Base-by-base conservation (phyloP, 2,329 filamentous ascomycete species). In the Tolypocladium capitatum region DNA sequence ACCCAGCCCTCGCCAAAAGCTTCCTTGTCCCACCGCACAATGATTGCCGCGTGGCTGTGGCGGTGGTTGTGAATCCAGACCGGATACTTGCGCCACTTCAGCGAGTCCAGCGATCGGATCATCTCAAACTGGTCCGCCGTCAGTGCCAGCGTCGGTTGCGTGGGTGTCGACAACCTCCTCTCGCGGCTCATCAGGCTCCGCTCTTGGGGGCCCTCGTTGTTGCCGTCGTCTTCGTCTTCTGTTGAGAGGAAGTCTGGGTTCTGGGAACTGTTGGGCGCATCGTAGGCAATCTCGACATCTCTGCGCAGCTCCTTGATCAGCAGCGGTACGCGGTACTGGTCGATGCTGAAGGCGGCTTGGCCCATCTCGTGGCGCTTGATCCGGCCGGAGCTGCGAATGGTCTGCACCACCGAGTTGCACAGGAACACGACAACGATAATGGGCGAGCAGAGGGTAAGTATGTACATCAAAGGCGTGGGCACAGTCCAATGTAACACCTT, bases 1-100 rank as follows among this genome's bases (percentile, higher is more conserved):
- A 86, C 62, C 58, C 75, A 78, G 0, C 91, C 91, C 65, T 97
- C 90, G 2, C 75, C 71, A 56, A 89, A 94, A 1, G 65, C 68
- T 46, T 74, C 69, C 60, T 79, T 81, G 35, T 84, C 78, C 49
- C 72, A 78, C 34, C 91, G 77, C 33, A 94, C 81, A 53, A 97
- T 86, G 43, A 97, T 94, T 3, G 90, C 90, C 0, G 90, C 91
- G 64, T 97, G 91, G 50, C 79, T 86, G 61, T 95, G 87, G n/a
- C 73, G 68, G 47, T 80, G 75, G 6, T 89, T 84, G 53, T 84
- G 83, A 35, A 92, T 90, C 66, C 84, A 82, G 4, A 90, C 78
- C 1, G 75, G 78, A 53, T 78, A 82, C 61, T 83, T 84, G 43
- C 73, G 70, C 75, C 78, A 83, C 5, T 74, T 72, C 2, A 83